Evolutionary conservation across 2,329 filamentous ascomycete species (phyloP).

Genomic region (Sphaceloma murrayae): DNA sequence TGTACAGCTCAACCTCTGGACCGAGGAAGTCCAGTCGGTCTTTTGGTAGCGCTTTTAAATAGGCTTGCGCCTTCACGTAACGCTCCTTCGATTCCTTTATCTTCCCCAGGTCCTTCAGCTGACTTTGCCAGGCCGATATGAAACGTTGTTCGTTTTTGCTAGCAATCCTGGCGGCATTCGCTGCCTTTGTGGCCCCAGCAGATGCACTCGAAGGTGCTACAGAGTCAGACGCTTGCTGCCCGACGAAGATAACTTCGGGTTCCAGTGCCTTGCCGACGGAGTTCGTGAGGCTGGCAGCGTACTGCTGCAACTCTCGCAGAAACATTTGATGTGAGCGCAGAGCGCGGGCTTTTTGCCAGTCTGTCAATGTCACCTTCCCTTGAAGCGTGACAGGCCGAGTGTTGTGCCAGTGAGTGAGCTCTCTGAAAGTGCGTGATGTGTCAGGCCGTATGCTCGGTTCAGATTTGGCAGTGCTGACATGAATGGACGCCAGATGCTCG

Average conservation of each 20-base stretch:
- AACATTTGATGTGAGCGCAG: slow-evolving; percentile 50
- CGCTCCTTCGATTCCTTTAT: slow-evolving; percentile 36
- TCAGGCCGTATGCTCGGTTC: slow-evolving; percentile 22
- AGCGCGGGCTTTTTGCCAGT: slow-evolving; percentile 32
- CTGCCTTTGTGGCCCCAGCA: slow-evolving; percentile 23
- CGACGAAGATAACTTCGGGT: slow-evolving; percentile 47
- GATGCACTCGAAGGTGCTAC: slow-evolving; percentile 22
- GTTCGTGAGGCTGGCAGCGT: slow-evolving; percentile 61
- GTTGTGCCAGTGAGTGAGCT: slow-evolving; percentile 54
- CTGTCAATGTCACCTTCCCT: slow-evolving; percentile 23
- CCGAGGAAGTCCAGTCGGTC: slow-evolving; percentile 34
- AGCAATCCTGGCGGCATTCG: slow-evolving; percentile 27
- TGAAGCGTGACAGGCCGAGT: slow-evolving; percentile 41
- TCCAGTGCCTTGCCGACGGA: slow-evolving; percentile 52
- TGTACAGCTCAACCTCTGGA: slow-evolving; percentile 41
- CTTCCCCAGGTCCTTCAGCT: slow-evolving; percentile 40
- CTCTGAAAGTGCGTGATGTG: slow-evolving; percentile 37
- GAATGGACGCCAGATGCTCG: slow-evolving; percentile 37
- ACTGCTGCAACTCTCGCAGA: slow-evolving; percentile 58
- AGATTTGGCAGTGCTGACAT: slow-evolving; percentile 30
- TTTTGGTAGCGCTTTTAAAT: slow-evolving; percentile 36
- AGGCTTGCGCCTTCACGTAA: slow-evolving; percentile 43
- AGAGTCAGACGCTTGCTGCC: slow-evolving; percentile 18
- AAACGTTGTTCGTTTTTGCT: slow-evolving; percentile 26
- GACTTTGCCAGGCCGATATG: slow-evolving; percentile 37